Evolutionary conservation across 129 eudicot genomes (phyloP).

Genomic region (Heracleum sosnowskyi): DNA sequence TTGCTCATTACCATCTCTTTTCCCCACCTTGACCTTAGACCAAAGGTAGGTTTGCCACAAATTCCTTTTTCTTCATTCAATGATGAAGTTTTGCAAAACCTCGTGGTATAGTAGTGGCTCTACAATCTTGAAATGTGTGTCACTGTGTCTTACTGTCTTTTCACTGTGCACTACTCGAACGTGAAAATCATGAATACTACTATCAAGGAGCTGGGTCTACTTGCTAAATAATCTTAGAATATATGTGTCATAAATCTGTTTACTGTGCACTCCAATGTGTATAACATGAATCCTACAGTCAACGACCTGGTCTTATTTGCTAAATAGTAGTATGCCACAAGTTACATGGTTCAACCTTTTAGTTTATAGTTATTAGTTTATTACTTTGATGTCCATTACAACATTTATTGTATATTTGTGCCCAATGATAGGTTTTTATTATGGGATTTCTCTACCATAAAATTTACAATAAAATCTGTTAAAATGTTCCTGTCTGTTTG

Average conservation of each 20-base stretch:
- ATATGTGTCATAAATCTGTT: neutral
- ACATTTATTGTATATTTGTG: neutral
- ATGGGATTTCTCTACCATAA: neutral
- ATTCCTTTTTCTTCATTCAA: conserved; percentile 23
- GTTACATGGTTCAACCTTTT: neutral
- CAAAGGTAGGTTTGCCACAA: conserved; percentile 37
- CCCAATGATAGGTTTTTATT: neutral
- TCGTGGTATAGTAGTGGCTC: conserved; percentile 17
- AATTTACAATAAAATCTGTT: neutral
- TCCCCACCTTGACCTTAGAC: conserved; percentile 23
- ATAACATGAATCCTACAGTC: neutral
- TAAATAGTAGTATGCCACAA: neutral
- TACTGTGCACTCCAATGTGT: neutral
- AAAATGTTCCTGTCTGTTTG: neutral
- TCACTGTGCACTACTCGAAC: conserved; percentile 22
- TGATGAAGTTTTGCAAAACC: conserved; percentile 48
- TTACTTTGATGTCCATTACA: neutral
- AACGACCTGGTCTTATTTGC: neutral
- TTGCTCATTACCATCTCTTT: conserved; percentile 19
- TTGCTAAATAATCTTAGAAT: neutral
- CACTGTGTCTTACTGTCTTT: conserved; percentile 18
- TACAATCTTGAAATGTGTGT: conserved; percentile 29
- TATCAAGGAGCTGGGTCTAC: conserved; percentile 19
- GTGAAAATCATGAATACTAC: conserved; percentile 5
- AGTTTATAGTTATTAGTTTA: neutral